Base-by-base conservation (phyloP, 163 green algal genomes). In the Smithsoniella earleae region DNA sequence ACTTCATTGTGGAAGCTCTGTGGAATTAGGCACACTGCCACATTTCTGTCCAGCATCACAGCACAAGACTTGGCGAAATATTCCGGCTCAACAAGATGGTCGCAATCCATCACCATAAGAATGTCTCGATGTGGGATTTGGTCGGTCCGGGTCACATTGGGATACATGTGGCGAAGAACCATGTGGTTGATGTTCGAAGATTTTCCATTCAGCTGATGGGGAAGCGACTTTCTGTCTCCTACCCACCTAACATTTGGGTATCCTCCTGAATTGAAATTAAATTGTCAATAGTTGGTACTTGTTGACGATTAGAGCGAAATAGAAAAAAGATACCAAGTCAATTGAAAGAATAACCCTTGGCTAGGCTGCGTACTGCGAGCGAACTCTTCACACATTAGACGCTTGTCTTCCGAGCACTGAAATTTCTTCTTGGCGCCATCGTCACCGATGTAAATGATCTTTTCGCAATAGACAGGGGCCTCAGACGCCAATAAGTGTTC, bases 181-280 rank as follows among this genome's bases (percentile, higher is more conserved):
- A 69, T 69, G 58, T 69, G 58, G 58, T 69, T 69, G 58, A 69
- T 69, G 25, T 69, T 69, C 16, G 58, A 69, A 13, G 58, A 69
- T 31, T 69, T 69, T 30, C 58, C 58, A 43, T 69, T 69, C 18
- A 69, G 58, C 58, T 69, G 58, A 1, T 69, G 58, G 5, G 58
- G 58, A 30, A 69, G 58, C 6, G 58, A 30, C 58, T 69, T 69
- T 30, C 58, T 30, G 58, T 69, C 58, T 30, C 58, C 58, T 0
- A 69, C 58, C 58, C 58, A 69, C 16, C 28, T 13, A 5, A 69
- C 58, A 33, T 64, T 64, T 6, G 49, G 8, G 49, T 64, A 27
- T 13, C 49, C 49, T 25, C 49, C 49, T 64, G 49, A 13, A 64
- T n/a, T n/a, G n/a, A n/a, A n/a, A n/a, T n/a, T n/a, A n/a, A n/a